phyloP scores from a whole-genome alignment of 176 grass and related monocot species.

The Carex parvula region DNA sequence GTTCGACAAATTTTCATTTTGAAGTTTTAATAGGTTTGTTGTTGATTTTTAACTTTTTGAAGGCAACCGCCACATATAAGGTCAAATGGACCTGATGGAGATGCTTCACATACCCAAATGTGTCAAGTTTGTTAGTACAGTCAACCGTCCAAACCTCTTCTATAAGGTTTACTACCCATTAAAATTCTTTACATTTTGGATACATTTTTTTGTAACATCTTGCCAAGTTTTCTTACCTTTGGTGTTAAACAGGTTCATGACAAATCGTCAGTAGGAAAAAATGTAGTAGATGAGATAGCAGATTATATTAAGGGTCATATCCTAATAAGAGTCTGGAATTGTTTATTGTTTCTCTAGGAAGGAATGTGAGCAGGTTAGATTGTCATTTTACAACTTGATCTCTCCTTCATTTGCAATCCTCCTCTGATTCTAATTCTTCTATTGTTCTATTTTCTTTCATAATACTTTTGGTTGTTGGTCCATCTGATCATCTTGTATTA shows the following conservation, averaged over 20 bases:
- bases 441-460: constrained; percentile 11
- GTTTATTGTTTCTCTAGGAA: constrained; percentile 96
- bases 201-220: constrained; percentile 23
- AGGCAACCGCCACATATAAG: constrained; percentile 90
- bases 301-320: constrained; percentile 67
- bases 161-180: constrained; percentile 55
- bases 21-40: background rate
- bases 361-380: constrained; percentile 80
- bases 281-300: constrained; percentile 84
- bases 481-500: background rate
- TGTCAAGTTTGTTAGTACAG: constrained; percentile 84
- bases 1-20: background rate
- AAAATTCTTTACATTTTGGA: constrained; percentile 11
- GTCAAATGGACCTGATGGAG: constrained; percentile 83
- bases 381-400: constrained; percentile 9
- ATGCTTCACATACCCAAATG: constrained; percentile 92
- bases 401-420: constrained; percentile 21
- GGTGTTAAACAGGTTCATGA: constrained; percentile 60
- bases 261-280: constrained; percentile 73
- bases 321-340: constrained; percentile 89
- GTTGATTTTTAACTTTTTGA: constrained; percentile 5
- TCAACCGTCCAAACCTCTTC: constrained; percentile 91
- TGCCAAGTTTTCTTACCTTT: constrained; percentile 11
- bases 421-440: constrained; percentile 12
- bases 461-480: constrained; percentile 12